phyloP scores from a whole-genome alignment of 148 eudicot species.

The Silene uniflora region DNA sequence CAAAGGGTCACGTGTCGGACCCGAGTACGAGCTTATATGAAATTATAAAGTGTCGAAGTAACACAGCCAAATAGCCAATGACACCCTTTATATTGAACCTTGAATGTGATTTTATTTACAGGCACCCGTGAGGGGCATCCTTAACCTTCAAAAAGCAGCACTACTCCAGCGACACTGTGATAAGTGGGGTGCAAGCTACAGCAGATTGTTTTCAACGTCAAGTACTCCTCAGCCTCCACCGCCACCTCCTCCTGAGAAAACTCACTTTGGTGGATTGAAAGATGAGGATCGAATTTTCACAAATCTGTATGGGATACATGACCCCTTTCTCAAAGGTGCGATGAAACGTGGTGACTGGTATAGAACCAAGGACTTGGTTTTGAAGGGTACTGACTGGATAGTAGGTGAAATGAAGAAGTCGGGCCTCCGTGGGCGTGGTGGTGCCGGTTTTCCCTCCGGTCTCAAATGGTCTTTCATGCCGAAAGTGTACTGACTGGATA shows the following conservation, averaged over 20 bases:
- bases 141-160: conserved; percentile 51
- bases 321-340: conserved; percentile 97
- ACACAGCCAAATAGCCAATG: too few relatives aligned
- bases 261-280: conserved; percentile 91
- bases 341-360: conserved; percentile 96
- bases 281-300: conserved; percentile 98
- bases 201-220: conserved; percentile 61
- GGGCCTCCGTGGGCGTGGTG: conserved; percentile 97
- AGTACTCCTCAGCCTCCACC: conserved; percentile 79
- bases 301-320: conserved; percentile 76
- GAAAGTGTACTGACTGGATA: conserved; percentile 77
- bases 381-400: conserved; percentile 92
- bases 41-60: too few relatives aligned
- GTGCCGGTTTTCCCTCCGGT: conserved; percentile 98
- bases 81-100: too few relatives aligned
- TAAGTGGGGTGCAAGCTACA: conserved; percentile 35
- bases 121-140: conserved; percentile 76
- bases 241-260: conserved; percentile 95
- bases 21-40: too few relatives aligned
- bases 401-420: conserved; percentile 91
- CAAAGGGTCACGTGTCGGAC: too few relatives aligned
- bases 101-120: conserved; percentile 19
- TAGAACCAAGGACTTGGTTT: conserved; percentile 88
- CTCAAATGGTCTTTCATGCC: conserved; percentile 99
- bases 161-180: conserved; percentile 35